Base-by-base conservation (phyloP, 106 monocot species). In the Dendrobium chrysotoxum region DNA sequence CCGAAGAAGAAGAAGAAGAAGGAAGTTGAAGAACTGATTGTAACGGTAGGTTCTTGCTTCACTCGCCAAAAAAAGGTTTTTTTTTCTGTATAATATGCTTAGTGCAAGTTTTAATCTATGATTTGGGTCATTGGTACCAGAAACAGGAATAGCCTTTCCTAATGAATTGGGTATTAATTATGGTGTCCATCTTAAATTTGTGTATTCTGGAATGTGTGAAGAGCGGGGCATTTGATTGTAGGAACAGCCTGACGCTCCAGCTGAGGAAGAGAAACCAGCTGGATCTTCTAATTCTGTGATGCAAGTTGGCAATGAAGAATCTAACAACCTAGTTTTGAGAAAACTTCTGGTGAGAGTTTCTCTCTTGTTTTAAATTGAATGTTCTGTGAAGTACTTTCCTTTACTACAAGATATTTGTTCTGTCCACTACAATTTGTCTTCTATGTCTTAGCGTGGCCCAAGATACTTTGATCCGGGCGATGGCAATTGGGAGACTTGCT, bases 401-500 rank as follows among this genome's bases (percentile, higher is more conserved):
- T 70, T 35, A 70, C 16, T 35, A 38, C 15, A 15, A 25, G 4
- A 4, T 70, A 35, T 31, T 70, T 70, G 70, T 35, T 23, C 9
- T 9, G 1, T 70, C 35, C 17, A 70, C 15, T 70, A 28, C 3
- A 40, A 47, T 46, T 28, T 71, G 26, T 57, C 21, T 40, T 45
- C 2, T 25, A 66, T 40, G 78, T 80, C 64, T 72, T 86, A 97
- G 97, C 92, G 92, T 44, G 90, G 85, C 4, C 91, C 92, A 28
- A 92, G 98, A 78, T 99, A 99, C 78, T 99, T 99, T 80, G 95
- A 99, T 83, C 84, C 88, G 1, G 91, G 72, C 7, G 81, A 88
- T 46, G 80, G 67, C 17, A 80, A 68, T 61, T 74, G 67, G 73
- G 85, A 53, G 9, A 84, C 82, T 84, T 99, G 98, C 85, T 95